Conservation (phyloP, 1,284 basidiomycete species). For the Trichosporon sp. region DNA sequence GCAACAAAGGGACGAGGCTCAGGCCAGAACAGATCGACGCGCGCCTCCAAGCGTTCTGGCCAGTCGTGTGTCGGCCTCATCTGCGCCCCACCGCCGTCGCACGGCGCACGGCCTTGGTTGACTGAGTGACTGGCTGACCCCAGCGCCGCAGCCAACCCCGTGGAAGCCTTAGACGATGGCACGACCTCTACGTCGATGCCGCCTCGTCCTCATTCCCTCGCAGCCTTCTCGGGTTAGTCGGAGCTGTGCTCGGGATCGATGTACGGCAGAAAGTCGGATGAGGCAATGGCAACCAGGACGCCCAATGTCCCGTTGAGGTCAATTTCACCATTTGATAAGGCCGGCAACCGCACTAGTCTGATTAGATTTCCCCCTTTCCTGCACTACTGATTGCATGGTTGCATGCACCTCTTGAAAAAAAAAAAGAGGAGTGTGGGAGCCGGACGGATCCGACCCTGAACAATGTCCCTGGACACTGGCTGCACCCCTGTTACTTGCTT, state of each 20-base stretch:
- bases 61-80: not conserved
- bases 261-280: no score
- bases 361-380: no score
- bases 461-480: not conserved
- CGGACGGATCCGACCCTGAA: not conserved
- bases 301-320: not conserved
- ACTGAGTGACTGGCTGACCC: no score
- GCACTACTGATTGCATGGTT: no score
- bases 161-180: no score
- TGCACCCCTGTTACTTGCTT: no score
- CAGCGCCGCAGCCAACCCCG: no score
- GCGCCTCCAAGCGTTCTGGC: not conserved
- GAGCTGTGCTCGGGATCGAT: not conserved
- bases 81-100: not conserved
- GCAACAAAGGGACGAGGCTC: no score
- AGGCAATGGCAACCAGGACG: not conserved
- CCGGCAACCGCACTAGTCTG: no score
- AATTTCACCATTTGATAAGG: not conserved
- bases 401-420: no score
- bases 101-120: not conserved
- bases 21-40: constrained; percentile 9
- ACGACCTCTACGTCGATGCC: no score
- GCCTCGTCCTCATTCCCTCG: no score
- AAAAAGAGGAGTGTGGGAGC: not conserved
- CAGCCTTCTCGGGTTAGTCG: not conserved